Evolutionary conservation across 2,329 filamentous ascomycete species (phyloP).

Genomic region (Emmonsia crescens): DNA sequence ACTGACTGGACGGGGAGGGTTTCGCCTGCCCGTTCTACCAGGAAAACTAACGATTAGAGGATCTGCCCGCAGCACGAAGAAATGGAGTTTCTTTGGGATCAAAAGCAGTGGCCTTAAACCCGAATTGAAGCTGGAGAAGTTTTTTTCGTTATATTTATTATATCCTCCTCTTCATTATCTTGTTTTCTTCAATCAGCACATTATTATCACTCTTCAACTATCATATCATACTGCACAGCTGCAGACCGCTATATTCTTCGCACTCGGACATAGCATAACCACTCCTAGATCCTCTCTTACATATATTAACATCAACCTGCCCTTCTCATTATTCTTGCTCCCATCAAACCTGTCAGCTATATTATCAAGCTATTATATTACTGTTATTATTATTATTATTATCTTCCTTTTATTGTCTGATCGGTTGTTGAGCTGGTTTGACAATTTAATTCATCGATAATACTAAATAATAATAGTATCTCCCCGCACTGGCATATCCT

Average conservation of each 20-base stretch:
- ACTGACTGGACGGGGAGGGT: not conserved
- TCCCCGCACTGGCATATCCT: not conserved
- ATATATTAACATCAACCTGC: not conserved
- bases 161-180: not conserved
- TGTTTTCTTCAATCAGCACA: not conserved
- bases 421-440: not conserved
- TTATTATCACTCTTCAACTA: not conserved
- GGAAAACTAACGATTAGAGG: not conserved
- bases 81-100: not conserved
- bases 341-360: not conserved
- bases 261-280: no score
- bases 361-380: not conserved
- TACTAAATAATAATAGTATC: slow-evolving; percentile 1
- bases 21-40: not conserved
- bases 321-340: not conserved
- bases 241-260: not conserved
- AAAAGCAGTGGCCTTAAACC: not conserved
- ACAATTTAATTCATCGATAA: slow-evolving; percentile 2
- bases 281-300: not conserved
- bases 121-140: not conserved
- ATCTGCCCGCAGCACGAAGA: slow-evolving; percentile 1
- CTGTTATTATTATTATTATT: not conserved
- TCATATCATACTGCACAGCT: not conserved
- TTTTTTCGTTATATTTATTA: not conserved
- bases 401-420: not conserved